These are phyloP conservation scores for Sporothrix pseudoabietina DNA, from an alignment of 2,329 filamentous ascomycete genomes.

Conservation along the genomic window DNA sequence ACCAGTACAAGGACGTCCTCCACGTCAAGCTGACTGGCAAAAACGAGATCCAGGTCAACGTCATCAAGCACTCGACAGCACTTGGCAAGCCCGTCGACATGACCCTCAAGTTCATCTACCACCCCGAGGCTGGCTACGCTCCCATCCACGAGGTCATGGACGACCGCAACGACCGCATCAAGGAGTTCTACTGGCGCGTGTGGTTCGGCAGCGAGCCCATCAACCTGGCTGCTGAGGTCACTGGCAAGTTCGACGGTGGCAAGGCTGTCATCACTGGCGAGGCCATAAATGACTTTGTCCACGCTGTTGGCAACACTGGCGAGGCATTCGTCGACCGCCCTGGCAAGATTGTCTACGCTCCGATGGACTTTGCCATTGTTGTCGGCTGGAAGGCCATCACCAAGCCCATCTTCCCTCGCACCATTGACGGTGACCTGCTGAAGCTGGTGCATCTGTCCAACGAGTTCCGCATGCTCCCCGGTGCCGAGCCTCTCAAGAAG, in stretches of 20 bases:
- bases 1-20: constrained; percentile 85
- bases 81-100: constrained; percentile 80
- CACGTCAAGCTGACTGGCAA: constrained; percentile 75
- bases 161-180: constrained; percentile 94
- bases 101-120: constrained; percentile 86
- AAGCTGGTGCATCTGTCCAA: constrained; percentile 97
- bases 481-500: constrained; percentile 92
- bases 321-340: constrained; percentile 96
- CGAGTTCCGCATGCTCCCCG: constrained; percentile 96
- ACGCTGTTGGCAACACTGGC: constrained; percentile 95
- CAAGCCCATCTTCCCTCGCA: constrained; percentile 96
- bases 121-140: constrained; percentile 94
- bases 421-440: constrained; percentile 91
- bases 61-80: constrained; percentile 92
- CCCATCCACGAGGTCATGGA: constrained; percentile 97
- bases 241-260: constrained; percentile 87
- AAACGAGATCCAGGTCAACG: constrained; percentile 81
- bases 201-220: constrained; percentile 91
- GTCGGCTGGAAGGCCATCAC: constrained; percentile 99
- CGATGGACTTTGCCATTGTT: constrained; percentile 99
- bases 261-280: constrained; percentile 83
- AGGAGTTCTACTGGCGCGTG: constrained; percentile 97
- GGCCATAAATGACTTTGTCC: constrained; percentile 98
- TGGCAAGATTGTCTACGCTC: constrained; percentile 89
- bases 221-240: constrained; percentile 81